Evolutionary conservation across 2,329 filamentous ascomycete species (phyloP), one percentile per base, ranked within the genome.

Genomic region (Penicillium sp.): DNA sequence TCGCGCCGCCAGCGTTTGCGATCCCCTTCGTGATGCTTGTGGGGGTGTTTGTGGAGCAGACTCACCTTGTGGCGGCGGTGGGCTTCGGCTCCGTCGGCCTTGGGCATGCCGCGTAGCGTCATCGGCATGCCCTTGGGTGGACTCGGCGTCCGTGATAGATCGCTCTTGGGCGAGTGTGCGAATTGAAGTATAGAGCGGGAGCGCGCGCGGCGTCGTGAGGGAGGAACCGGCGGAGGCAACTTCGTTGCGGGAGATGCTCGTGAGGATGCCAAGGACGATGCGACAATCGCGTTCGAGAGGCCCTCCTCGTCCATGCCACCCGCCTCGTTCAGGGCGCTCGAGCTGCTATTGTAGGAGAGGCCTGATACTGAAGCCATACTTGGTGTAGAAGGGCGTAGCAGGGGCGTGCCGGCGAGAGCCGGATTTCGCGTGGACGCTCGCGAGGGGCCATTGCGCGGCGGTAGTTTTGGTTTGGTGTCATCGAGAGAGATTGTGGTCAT

Each of bases 11-110:
- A 81, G 56, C 75, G 67, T 60, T 76, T 80, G 9, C 79, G 78
- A 66, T 80, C 76, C 4, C 79, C 79, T 68, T 81, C 79, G 52
- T 78, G 76, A 60, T 81, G 78, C 57, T 80, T 81, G 61, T 81
- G 76, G 9, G 78, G 79, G 60, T 81, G 78, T 56, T 79, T 77
- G 51, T 73, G 70, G 18, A 80, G 70, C 24, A 77, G 68, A 56
- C 75, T 73, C 33, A 63, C 69, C 41, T 69, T 70, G 50, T 74
- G 70, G 56, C 69, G 74, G 22, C 68, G 66, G 27, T 62, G 54
- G 18, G 69, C 66, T 1, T 64, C 64, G 52, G 72, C 70, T n/a
- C 76, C 73, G 33, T 75, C 73, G 16, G 69, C 63, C 58, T 76
- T 77, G 16, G 71, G 65, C 9, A 70, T 68, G 39, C 71, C 71